Evolutionary conservation across 2,329 filamentous ascomycete genomes (phyloP).

Genomic region (Venturia oleaginea): DNA sequence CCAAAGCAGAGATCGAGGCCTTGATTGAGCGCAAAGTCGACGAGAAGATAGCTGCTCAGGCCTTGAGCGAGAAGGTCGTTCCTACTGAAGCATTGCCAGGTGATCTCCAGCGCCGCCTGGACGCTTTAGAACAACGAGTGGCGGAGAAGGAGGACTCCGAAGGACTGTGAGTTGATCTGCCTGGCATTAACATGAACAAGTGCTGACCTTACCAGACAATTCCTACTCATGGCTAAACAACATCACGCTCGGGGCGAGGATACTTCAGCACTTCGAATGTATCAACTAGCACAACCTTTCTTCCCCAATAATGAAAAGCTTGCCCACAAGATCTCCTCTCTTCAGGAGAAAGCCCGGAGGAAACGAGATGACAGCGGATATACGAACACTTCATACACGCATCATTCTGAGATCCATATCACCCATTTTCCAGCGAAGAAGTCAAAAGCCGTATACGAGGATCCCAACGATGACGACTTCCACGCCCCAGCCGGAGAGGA

Average conservation of each 20-base stretch:
- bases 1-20: conserved; percentile 69
- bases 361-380: conserved; percentile 22
- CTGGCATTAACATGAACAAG: neutral
- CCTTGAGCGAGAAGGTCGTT: conserved; percentile 46
- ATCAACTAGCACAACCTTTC: conserved; percentile 71
- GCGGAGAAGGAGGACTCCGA: conserved; percentile 66
- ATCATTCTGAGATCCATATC: neutral
- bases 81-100: conserved; percentile 51
- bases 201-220: conserved; percentile 37
- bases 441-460: conserved; percentile 7
- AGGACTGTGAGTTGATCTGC: conserved; percentile 44
- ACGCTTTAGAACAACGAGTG: conserved; percentile 79
- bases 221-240: conserved; percentile 83
- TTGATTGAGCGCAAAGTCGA: conserved; percentile 88
- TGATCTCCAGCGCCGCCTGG: conserved; percentile 69
- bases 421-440: neutral
- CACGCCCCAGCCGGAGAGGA: conserved; percentile 26
- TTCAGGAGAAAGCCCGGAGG: conserved; percentile 42
- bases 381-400: neutral
- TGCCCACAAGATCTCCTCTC: conserved; percentile 43
- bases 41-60: conserved; percentile 75
- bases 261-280: conserved; percentile 69
- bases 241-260: conserved; percentile 79
- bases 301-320: conserved; percentile 80
- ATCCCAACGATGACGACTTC: conserved; percentile 11